A percentile compares a stretch with the other conserved stretches of the same genome.
phyloP scores from a whole-genome alignment of 2,329 filamentous ascomycete species.

The Proliferodiscus dingleyae region DNA sequence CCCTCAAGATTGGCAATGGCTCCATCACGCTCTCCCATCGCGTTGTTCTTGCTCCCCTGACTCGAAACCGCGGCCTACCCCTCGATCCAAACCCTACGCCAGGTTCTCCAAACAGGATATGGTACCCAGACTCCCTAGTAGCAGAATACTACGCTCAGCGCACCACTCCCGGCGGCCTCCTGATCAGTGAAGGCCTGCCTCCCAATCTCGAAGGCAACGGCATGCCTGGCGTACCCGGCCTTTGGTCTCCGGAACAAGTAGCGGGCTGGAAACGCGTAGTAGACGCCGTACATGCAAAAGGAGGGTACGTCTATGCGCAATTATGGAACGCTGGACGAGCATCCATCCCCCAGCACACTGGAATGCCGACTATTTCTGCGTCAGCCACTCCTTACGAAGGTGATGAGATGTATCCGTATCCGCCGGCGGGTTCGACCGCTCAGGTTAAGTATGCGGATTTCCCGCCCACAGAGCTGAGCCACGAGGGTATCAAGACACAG shows the following conservation, averaged over 20 bases:
- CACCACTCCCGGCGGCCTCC: conserved; percentile 45
- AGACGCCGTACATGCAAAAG: conserved; percentile 53
- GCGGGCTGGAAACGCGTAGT: conserved; percentile 53
- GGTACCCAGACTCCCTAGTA: conserved; percentile 40
- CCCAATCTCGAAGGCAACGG: conserved; percentile 41
- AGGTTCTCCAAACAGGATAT: conserved; percentile 41
- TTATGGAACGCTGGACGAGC: conserved; percentile 55
- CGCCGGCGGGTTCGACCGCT: conserved; percentile 34
- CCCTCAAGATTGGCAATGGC: conserved; percentile 37
- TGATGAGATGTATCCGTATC: conserved; percentile 38
- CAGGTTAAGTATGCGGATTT: conserved; percentile 38
- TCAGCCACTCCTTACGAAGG: conserved; percentile 41
- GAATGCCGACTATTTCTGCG: conserved; percentile 34
- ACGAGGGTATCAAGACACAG: conserved; percentile 30
- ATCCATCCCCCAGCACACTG: conserved; percentile 36
- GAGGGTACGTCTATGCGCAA: conserved; percentile 53
- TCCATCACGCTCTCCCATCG: conserved; percentile 42
- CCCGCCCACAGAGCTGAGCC: conserved; percentile 32
- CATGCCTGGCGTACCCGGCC: conserved; percentile 48
- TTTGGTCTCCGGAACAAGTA: conserved; percentile 48
- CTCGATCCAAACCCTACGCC: conserved; percentile 39
- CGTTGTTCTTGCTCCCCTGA: conserved; percentile 52
- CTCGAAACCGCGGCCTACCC: conserved; percentile 46
- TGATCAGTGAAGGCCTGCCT: conserved; percentile 50
- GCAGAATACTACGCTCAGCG: conserved; percentile 48